Evolutionary conservation across 2,329 filamentous ascomycete species (phyloP).

Genomic region (Fusarium sp.): DNA sequence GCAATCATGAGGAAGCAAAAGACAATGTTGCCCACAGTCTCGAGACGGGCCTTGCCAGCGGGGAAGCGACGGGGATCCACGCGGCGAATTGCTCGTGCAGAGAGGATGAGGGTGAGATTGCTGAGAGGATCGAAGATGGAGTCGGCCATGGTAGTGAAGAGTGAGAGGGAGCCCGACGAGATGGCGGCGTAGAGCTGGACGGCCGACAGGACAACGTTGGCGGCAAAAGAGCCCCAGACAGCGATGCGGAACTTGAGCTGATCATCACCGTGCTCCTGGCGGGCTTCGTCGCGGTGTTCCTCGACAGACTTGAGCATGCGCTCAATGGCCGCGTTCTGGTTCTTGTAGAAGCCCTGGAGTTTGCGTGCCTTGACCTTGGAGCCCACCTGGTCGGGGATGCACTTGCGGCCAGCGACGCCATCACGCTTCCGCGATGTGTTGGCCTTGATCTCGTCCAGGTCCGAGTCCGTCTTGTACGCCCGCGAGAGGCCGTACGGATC

Average conservation of each 20-base stretch:
- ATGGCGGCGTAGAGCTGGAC: slow-evolving; percentile 92
- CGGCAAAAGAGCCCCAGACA: slow-evolving; percentile 76
- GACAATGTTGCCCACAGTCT: slow-evolving; percentile 94
- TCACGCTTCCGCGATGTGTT: slow-evolving; percentile 84
- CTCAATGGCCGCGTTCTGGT: slow-evolving; percentile 94
- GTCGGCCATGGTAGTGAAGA: slow-evolving; percentile 98
- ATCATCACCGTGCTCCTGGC: slow-evolving; percentile 83
- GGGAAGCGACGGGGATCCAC: slow-evolving; percentile 91
- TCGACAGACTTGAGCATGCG: slow-evolving; percentile 92
- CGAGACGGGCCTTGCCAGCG: slow-evolving; percentile 91
- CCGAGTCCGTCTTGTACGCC: slow-evolving; percentile 80
- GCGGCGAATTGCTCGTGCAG: slow-evolving; percentile 86
- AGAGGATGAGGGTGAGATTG: slow-evolving; percentile 88
- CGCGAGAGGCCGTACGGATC: slow-evolving; percentile 87
- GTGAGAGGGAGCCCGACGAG: slow-evolving; percentile 88
- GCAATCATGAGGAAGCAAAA: slow-evolving; percentile 97
- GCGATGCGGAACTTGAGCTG: slow-evolving; percentile 80
- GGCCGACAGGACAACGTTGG: slow-evolving; percentile 82
- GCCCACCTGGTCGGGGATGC: slow-evolving; percentile 34
- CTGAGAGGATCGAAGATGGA: slow-evolving; percentile 92
- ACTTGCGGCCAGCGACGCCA: slow-evolving; percentile 46
- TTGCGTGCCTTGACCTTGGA: slow-evolving; percentile 60
- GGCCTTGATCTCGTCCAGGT: slow-evolving; percentile 82
- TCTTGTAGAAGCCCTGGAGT: slow-evolving; percentile 85
- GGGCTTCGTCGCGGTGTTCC: slow-evolving; percentile 86